Percentiles rank a stretch among this genome's conserved stretches.
phyloP scores from a whole-genome alignment of 2,329 filamentous ascomycete species.

The Fusarium floridanum region DNA sequence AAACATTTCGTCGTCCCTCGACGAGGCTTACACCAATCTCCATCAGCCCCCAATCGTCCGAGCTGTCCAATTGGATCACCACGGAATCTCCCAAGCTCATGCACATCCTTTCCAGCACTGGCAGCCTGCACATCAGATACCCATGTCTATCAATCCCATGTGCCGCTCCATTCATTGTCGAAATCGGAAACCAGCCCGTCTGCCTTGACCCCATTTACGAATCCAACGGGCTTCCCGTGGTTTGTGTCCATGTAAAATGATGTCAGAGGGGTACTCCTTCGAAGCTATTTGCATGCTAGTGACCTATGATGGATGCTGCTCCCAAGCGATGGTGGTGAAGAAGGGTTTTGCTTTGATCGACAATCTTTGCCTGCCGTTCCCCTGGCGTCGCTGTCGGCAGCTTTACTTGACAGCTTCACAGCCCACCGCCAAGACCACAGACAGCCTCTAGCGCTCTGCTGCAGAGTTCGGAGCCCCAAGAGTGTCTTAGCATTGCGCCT shows the following conservation, averaged over 20 bases:
- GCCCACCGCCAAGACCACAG: not conserved
- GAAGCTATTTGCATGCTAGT: not conserved
- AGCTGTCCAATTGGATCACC: constrained; percentile 17
- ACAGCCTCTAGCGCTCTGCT: not conserved
- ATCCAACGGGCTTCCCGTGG: not conserved
- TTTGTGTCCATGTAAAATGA: constrained; percentile 22
- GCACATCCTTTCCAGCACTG: constrained; percentile 19
- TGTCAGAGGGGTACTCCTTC: constrained; percentile 24
- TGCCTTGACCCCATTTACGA: not conserved
- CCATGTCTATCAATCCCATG: not conserved
- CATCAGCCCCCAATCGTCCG: not conserved
- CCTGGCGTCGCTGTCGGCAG: constrained; percentile 1
- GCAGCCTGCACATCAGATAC: not conserved
- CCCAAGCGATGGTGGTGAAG: not conserved
- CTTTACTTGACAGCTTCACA: not conserved
- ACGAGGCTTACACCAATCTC: not conserved
- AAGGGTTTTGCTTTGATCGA: not conserved
- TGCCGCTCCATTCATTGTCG: not conserved
- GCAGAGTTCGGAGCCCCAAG: not conserved
- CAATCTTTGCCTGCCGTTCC: not conserved
- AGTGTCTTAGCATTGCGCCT: not conserved
- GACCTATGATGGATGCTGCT: not conserved
- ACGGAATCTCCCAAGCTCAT: constrained; percentile 4
- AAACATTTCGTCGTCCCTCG: not conserved
- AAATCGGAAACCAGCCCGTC: not conserved